These are phyloP conservation scores for Bipolaris zeicola DNA, from an alignment of 2,329 filamentous ascomycete species.

Conservation along the genomic window DNA sequence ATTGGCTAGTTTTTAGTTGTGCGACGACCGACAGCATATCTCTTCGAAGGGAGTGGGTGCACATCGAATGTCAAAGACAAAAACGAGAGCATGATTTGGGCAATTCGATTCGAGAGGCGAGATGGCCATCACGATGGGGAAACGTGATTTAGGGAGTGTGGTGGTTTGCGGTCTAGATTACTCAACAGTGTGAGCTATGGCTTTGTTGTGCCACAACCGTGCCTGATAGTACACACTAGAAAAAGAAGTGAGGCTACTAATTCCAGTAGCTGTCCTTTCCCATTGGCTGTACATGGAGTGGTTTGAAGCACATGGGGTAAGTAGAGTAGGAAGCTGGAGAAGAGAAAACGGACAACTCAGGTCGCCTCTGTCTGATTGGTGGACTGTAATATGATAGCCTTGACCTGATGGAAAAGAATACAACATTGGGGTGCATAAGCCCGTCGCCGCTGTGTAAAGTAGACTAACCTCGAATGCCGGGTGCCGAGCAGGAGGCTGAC, in stretches of 20 bases:
- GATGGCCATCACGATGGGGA: neutral
- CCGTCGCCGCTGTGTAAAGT: neutral
- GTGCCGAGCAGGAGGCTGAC: neutral
- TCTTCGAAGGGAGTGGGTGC: neutral
- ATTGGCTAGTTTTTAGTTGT: constrained; percentile 1
- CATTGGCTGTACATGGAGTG: neutral
- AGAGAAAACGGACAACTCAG: neutral
- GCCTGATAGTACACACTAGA: too few relatives aligned
- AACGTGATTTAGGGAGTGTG: neutral
- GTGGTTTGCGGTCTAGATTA: too few relatives aligned
- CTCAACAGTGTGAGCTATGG: neutral
- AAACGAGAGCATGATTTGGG: neutral
- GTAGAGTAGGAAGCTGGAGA: neutral
- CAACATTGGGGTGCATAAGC: neutral
- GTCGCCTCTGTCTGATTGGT: neutral
- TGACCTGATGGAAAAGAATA: neutral
- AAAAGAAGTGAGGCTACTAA: neutral
- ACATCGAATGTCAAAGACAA: neutral
- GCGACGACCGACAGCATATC: constrained; percentile 1
- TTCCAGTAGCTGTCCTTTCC: too few relatives aligned
- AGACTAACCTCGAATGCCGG: neutral
- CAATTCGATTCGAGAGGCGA: neutral
- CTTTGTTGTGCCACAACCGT: too few relatives aligned
- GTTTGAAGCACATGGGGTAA: neutral
- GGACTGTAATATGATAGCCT: neutral